These are phyloP conservation scores for Globisporangium iwayamae DNA, from an alignment of 352 stramenopile genomes.

Conservation along the genomic window DNA sequence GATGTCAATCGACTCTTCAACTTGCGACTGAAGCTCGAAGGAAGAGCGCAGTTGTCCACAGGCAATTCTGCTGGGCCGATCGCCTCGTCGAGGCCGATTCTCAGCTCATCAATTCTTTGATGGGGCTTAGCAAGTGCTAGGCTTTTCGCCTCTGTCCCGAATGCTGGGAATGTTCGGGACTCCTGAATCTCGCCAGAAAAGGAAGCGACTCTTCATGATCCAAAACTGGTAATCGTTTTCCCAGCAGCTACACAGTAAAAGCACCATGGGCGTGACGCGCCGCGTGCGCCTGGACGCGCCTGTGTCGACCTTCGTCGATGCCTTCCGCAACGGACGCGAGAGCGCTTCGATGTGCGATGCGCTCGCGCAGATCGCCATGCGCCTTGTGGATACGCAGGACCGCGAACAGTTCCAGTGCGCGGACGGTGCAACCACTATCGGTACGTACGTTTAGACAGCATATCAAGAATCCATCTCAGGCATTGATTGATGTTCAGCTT, in stretches of 20 bases:
- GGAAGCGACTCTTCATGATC: background rate
- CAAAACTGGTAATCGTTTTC: background rate
- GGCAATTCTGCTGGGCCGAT: too few relatives aligned
- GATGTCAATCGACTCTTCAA: too few relatives aligned
- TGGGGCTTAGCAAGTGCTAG: background rate
- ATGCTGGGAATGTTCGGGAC: background rate
- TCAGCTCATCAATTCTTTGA: too few relatives aligned
- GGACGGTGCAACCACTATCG: slow-evolving; percentile 51
- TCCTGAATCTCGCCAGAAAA: background rate
- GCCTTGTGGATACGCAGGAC: slow-evolving; percentile 44
- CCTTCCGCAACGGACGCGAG: slow-evolving; percentile 30
- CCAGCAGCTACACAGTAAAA: background rate
- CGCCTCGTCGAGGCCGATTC: too few relatives aligned
- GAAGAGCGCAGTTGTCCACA: too few relatives aligned
- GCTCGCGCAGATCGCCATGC: slow-evolving; percentile 56
- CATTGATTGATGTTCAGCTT: too few relatives aligned
- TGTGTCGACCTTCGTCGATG: slow-evolving; percentile 39
- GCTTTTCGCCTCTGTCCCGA: background rate
- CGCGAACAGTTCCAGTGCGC: slow-evolving; percentile 47
- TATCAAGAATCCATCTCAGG: too few relatives aligned
- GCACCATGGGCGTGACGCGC: slow-evolving; percentile 13
- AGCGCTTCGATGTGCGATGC: slow-evolving; percentile 33
- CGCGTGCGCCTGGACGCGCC: slow-evolving; percentile 22
- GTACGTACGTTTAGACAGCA: slow-evolving; percentile 29
- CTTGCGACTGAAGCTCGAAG: too few relatives aligned